Conservation (phyloP, 2,329 filamentous ascomycete species). For the Trichoderma lentiforme region DNA sequence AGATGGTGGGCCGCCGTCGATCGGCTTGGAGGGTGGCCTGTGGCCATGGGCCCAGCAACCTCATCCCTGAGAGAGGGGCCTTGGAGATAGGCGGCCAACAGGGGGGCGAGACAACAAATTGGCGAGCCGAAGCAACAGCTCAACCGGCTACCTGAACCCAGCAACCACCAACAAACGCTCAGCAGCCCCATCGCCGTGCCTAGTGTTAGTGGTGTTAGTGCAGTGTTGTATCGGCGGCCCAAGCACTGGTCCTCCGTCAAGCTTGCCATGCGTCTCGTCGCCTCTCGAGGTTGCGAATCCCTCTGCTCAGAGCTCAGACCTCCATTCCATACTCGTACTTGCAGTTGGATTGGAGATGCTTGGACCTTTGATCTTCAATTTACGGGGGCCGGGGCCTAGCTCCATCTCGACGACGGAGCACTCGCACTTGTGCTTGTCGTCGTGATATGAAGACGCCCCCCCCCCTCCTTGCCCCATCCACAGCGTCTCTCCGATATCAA, state of each 20-base stretch:
- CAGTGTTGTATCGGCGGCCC: neutral
- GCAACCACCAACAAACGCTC: slow-evolving; percentile 4
- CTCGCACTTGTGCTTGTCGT: neutral
- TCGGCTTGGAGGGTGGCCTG: slow-evolving; percentile 17
- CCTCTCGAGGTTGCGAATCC: neutral
- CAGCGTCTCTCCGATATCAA: neutral
- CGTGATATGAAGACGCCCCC: neutral
- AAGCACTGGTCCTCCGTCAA: neutral
- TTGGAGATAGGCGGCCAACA: slow-evolving; percentile 13
- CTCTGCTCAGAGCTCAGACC: neutral
- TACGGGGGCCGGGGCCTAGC: neutral
- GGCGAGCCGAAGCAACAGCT: slow-evolving; percentile 12
- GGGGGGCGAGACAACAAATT: slow-evolving; percentile 3
- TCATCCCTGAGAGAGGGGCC: slow-evolving; percentile 5
- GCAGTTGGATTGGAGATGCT: neutral
- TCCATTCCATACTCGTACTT: neutral
- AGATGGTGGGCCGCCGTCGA: slow-evolving; percentile 19
- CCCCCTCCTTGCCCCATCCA: neutral
- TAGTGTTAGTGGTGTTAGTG: neutral
- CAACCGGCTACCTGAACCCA: slow-evolving; percentile 4
- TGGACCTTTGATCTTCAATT: slow-evolving; percentile 2
- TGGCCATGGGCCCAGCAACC: slow-evolving; percentile 7
- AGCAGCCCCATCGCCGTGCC: slow-evolving; percentile 11
- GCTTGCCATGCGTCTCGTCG: slow-evolving; percentile 2
- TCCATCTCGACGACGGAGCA: neutral